Base-by-base conservation (phyloP, 192 early-diverging fungal genomes). In the Phlyctochytrium bullatum region DNA sequence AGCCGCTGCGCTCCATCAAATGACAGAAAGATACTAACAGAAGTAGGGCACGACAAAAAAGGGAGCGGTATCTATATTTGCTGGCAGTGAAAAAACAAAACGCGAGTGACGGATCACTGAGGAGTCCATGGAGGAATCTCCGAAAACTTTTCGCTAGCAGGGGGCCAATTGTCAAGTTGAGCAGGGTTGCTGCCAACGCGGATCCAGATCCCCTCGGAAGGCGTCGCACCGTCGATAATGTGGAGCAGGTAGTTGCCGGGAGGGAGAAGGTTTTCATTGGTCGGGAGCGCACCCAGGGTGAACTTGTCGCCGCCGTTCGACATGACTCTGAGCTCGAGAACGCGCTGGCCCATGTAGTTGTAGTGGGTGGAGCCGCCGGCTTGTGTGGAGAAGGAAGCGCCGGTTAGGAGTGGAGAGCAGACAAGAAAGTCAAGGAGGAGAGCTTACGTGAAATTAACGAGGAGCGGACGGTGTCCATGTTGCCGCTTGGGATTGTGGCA, bases 311-410 rank as follows among this genome's bases (percentile, higher is more conserved):
- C 54, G 14, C 54, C 54, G 16, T 25, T 6, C 12, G 14, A 14
- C 27, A 6, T 3, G 27, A 71, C 36, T 28, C 29, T 36, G 12
- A 71, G 36, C 2, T 34, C 47, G 65, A 67, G 30, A 24, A 2
- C 17, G 12, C 72, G 68, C 24, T 64, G 57, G 1, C 66, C 70
- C 62, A 67, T 73, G 58, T 73, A 53, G 23, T 51, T 75, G 30
- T 34, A 25, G 66, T 74, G 73, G 12, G 68, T 72, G 64, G 66
- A 66, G 3, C 64, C 40, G 20, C 47, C 16, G 60, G 76, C 40
- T 47, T 47, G 10, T n/a, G n/a, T n/a, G n/a, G n/a, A 47, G 20
- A 20, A 14, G 6, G 40, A 47, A 47, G 6, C 20, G 6, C 20
- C 40, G 6, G 6, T 47, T 47, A 47, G 40, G 20, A 47, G 6